A percentile compares a stretch with the other conserved stretches of the same genome.
Evolutionary conservation across 1,284 basidiomycete species (phyloP).

Genomic region (Apiotrichum gracile): DNA sequence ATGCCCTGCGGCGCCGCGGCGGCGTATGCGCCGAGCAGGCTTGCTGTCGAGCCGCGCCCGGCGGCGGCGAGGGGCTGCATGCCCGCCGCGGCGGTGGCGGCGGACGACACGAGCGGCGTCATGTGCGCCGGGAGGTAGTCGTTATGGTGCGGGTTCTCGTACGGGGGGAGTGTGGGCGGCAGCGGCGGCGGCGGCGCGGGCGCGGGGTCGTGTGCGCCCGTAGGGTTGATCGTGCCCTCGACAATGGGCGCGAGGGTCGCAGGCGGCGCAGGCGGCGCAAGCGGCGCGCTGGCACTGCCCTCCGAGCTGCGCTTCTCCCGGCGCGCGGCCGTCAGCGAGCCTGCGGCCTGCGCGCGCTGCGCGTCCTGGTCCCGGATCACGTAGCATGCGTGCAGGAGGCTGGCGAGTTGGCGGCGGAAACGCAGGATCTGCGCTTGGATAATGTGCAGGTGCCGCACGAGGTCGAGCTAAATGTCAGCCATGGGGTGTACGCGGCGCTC

Average conservation of each 20-base stretch:
- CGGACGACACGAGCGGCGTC: neutral
- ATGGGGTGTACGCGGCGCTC: no score
- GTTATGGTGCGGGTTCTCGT: slow-evolving; percentile 8
- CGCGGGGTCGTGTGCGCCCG: no score
- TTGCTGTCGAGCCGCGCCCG: neutral
- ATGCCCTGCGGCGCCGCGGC: neutral
- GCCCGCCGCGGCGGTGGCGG: no score
- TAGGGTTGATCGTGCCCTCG: no score
- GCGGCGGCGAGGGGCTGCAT: neutral
- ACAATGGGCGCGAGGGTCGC: no score
- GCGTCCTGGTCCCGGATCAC: slow-evolving; percentile 45
- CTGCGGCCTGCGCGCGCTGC: slow-evolving; percentile 35
- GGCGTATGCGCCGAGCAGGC: neutral
- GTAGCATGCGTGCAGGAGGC: slow-evolving; percentile 41
- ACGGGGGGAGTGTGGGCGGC: neutral
- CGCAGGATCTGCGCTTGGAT: slow-evolving; percentile 46
- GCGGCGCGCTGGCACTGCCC: neutral
- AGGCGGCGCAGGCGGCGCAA: no score
- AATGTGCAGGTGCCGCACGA: slow-evolving; percentile 45
- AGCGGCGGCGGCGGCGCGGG: neutral
- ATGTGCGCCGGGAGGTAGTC: neutral
- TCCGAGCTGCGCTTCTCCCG: neutral
- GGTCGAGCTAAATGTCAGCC: slow-evolving; percentile 32
- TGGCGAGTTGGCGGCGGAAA: slow-evolving; percentile 38
- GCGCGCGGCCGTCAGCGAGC: slow-evolving; percentile 3